phyloP scores from a whole-genome alignment of 257 asterid species.

The Leonotis leonurus region DNA sequence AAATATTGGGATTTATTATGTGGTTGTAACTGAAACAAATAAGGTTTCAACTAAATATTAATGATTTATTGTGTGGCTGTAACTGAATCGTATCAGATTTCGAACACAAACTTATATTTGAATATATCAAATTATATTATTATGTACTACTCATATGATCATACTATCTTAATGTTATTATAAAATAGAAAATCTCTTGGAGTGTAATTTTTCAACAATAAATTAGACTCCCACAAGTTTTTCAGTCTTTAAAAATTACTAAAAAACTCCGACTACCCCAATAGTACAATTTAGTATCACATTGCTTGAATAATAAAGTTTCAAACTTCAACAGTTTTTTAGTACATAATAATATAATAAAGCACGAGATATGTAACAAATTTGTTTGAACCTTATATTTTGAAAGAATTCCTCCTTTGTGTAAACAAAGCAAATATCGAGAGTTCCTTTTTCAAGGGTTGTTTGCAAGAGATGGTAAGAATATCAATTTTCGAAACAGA shows the following conservation, averaged over 20 bases:
- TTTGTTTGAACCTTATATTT: background rate
- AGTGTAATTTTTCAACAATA: too few species aligned
- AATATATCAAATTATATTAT: background rate
- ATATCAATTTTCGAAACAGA: slow-evolving; percentile 7
- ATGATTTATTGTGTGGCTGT: background rate
- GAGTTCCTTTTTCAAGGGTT: background rate
- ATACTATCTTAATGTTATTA: background rate
- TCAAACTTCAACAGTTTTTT: too few species aligned
- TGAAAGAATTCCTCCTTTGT: background rate
- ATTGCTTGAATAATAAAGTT: background rate
- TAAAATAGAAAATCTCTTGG: background rate
- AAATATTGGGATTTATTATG: background rate
- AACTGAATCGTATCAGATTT: background rate
- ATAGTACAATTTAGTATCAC: background rate
- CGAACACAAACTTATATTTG: background rate
- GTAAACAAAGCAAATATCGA: background rate
- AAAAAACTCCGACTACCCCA: too few species aligned
- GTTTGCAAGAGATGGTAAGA: background rate
- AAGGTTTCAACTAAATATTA: too few species aligned
- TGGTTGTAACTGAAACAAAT: too few species aligned
- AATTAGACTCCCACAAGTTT: too few species aligned
- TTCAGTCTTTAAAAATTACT: too few species aligned
- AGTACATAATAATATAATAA: background rate
- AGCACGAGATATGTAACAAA: background rate
- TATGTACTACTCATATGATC: background rate